Evolutionary conservation across 129 eudicot species (phyloP), one percentile per base, ranked within the genome.

Genomic region (Helianthus tuberosus): DNA sequence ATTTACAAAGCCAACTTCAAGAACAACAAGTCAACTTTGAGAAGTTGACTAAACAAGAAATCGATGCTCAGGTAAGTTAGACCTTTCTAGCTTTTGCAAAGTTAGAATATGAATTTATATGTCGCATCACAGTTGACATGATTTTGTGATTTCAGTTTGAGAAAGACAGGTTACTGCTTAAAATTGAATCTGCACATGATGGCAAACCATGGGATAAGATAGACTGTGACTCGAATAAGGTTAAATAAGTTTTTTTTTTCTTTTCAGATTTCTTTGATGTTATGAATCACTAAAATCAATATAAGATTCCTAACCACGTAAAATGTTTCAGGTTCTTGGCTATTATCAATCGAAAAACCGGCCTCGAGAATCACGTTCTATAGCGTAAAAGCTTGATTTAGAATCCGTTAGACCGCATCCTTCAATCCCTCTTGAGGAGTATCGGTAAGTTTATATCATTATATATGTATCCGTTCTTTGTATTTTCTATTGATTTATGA

Each of bases 201-300:
- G 97, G 99, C 36, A 87, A 82, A 84, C 77, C 96, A 11, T 86
- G 92, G 91, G 86, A 86, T 62, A 96, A 91, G 65, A 83, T 84
- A 41, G 88, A 88, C 7, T 47, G 76, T 2, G 73, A 75, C 47
- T 73, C 77, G 15, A 75, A 86, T 66, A 78, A 90, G 96, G 98
- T 89, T 65, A 67, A 8, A 36, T 15, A 53, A 63, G 11, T 72
- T 71, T 15, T 53, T 63, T 20, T 20, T 62, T n/a, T n/a, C n/a
- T n/a, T 15, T 75, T 53, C 48, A 36, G 25, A 48, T 65, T 76
- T 39, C 38, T 47, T 20, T 68, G 14, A 43, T 80, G 44, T 14
- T 53, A 17, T 39, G 50, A n/a, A 29, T 57, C 16, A 20, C 23
- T 68, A 27, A 66, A 61, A 53, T 35, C 15, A 35, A 43, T 13